Evolutionary conservation across 371 early-diverging fungal species (phyloP).

Genomic region (Lichtheimia hyalospora): DNA sequence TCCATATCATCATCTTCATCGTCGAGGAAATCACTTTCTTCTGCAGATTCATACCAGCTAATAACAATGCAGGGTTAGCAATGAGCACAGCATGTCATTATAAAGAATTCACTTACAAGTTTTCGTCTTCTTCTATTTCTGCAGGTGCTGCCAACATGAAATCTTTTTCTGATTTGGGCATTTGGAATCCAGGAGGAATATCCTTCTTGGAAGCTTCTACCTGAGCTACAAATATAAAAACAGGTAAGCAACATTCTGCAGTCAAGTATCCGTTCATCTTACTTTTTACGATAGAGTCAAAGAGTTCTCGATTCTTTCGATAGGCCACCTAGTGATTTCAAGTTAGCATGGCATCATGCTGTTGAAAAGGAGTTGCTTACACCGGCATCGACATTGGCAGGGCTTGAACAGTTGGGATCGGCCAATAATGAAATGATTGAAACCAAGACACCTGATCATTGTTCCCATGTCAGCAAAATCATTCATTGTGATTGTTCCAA

Average conservation of each 20-base stretch:
- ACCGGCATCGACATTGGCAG: constrained; percentile 84
- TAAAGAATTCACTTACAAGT: constrained; percentile 36
- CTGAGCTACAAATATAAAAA: constrained; percentile 33
- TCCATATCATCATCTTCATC: constrained; percentile 37
- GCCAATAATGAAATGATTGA: constrained; percentile 90
- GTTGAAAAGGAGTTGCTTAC: constrained; percentile 32
- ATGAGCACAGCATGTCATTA: not conserved
- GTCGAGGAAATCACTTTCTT: constrained; percentile 49
- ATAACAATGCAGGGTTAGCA: not conserved
- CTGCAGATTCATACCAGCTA: constrained; percentile 59
- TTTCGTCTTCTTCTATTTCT: constrained; percentile 51
- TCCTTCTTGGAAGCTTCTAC: constrained; percentile 56
- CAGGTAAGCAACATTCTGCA: not conserved
- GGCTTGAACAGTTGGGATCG: constrained; percentile 96
- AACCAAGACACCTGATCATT: constrained; percentile 71
- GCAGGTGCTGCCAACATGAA: constrained; percentile 46
- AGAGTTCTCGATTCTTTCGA: constrained; percentile 70
- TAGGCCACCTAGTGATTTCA: constrained; percentile 62
- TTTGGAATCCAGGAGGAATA: constrained; percentile 55
- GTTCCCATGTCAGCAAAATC: not conserved
- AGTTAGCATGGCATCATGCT: not conserved
- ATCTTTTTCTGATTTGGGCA: constrained; percentile 52
- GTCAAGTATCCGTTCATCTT: constrained; percentile 20
- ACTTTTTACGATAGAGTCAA: constrained; percentile 69
- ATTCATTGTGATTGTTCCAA: not conserved